Conservation (phyloP, 257 asterid genomes). For the Solanum clarkiae region DNA sequence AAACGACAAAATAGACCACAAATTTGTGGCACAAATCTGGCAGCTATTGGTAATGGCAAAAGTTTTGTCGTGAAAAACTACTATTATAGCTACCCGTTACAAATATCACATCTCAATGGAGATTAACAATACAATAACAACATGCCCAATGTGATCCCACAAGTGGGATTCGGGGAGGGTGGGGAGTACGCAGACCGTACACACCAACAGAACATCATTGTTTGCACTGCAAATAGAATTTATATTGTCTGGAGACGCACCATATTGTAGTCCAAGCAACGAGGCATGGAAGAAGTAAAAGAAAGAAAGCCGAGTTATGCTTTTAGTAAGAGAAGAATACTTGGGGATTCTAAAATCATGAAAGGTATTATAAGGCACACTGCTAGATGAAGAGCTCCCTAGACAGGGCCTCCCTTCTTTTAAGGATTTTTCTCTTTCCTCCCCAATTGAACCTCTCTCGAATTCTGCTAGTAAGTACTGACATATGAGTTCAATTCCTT, state of each 20-base stretch:
- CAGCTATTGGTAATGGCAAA: background rate
- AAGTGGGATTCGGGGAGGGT: background rate
- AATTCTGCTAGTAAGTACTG: background rate
- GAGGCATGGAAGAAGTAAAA: background rate
- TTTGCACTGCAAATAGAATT: background rate
- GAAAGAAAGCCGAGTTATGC: background rate
- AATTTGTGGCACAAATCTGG: background rate
- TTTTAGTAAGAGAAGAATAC: background rate
- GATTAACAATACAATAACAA: background rate
- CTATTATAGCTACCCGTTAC: background rate
- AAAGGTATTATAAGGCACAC: background rate
- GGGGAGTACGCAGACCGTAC: background rate
- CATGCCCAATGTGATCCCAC: background rate
- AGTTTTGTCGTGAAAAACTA: background rate
- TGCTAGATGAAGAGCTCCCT: background rate
- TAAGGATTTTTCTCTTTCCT: background rate
- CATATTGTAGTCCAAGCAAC: background rate
- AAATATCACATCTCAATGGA: background rate
- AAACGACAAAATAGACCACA: background rate
- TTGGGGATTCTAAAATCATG: background rate
- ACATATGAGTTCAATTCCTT: background rate
- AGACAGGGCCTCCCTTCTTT: background rate
- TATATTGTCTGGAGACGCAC: background rate
- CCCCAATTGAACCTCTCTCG: background rate
- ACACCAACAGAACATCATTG: background rate